Conservation (phyloP, 495 filamentous ascomycete species). For the Aspergillus mulundensis region DNA sequence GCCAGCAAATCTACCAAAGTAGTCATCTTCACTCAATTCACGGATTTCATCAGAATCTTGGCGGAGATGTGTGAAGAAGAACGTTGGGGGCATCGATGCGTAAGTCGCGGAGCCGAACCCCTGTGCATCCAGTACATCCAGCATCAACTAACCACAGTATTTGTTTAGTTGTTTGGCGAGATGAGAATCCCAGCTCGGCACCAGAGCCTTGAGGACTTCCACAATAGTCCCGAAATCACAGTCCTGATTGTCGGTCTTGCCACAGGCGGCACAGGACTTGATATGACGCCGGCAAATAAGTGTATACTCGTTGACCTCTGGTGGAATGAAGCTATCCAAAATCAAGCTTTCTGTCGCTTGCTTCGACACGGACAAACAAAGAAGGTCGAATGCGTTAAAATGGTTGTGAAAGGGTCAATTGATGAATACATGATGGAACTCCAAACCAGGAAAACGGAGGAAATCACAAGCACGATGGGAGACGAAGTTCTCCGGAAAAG, state of each 20-base stretch:
- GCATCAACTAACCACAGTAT: background rate
- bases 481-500: constrained; percentile 14
- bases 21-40: constrained; percentile 41
- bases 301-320: constrained; percentile 57
- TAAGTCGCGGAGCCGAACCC: constrained; percentile 12
- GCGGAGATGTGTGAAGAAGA: constrained; percentile 22
- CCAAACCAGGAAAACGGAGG: constrained; percentile 25
- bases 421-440: constrained; percentile 47
- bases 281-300: constrained; percentile 52
- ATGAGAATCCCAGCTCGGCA: constrained; percentile 23
- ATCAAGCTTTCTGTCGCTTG: constrained; percentile 60
- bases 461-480: constrained; percentile 27
- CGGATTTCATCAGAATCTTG: constrained; percentile 29
- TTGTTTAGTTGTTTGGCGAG: constrained; percentile 37
- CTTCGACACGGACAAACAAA: constrained; percentile 59
- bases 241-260: constrained; percentile 43
- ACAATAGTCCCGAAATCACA: constrained; percentile 13
- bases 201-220: constrained; percentile 27
- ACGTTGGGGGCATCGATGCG: constrained; percentile 23
- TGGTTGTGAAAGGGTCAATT: constrained; percentile 47
- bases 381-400: constrained; percentile 49
- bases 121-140: too few relatives aligned
- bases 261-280: constrained; percentile 47
- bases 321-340: constrained; percentile 52
- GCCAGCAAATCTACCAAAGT: constrained; percentile 32